Conservation (phyloP, 805 yeast species). For the Cyberlindnera japonica region DNA sequence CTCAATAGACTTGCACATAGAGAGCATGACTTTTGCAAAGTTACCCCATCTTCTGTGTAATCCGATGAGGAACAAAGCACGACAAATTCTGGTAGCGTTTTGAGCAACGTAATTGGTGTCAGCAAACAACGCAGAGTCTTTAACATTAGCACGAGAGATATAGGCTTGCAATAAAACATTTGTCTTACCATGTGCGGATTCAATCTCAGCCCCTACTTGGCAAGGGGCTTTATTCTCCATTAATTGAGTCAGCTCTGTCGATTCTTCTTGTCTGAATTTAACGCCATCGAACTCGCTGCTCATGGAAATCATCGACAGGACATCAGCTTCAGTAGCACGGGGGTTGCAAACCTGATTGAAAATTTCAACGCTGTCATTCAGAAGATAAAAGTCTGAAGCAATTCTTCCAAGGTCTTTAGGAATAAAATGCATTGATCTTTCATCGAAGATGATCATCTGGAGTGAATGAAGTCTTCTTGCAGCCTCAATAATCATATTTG, state of each 20-base stretch:
- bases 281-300: constrained; percentile 92
- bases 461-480: constrained; percentile 79
- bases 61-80: constrained; percentile 86
- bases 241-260: constrained; percentile 62
- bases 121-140: constrained; percentile 77
- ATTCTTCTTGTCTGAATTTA: constrained; percentile 85
- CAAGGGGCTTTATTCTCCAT: constrained; percentile 64
- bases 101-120: constrained; percentile 95
- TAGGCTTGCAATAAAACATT: constrained; percentile 84
- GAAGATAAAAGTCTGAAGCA: constrained; percentile 88
- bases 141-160: constrained; percentile 68
- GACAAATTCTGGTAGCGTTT: constrained; percentile 86
- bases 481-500: constrained; percentile 72
- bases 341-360: constrained; percentile 85
- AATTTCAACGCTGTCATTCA: constrained; percentile 81
- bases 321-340: constrained; percentile 86
- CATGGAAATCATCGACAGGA: constrained; percentile 82
- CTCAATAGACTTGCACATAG: constrained; percentile 84
- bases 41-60: constrained; percentile 89
- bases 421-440: constrained; percentile 69
- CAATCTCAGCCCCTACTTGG: constrained; percentile 75
- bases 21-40: constrained; percentile 67
- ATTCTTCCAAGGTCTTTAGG: constrained; percentile 91
- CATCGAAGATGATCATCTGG: constrained; percentile 94
- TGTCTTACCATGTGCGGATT: constrained; percentile 79